Conservation (phyloP, 306 rosid genomes). For the Trifolium subterraneum region DNA sequence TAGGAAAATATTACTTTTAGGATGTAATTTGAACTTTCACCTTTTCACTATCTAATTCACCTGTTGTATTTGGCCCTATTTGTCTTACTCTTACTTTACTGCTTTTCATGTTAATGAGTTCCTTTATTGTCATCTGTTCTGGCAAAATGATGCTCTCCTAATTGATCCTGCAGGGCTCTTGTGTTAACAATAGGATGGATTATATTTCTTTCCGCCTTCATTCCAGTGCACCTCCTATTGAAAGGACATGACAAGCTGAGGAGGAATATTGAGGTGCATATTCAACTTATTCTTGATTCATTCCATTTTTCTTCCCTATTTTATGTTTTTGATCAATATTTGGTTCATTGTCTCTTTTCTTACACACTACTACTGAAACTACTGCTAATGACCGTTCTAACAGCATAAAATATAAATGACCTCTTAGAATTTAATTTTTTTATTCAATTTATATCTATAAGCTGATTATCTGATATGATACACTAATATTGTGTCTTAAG, state of each 20-base stretch:
- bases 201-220: conserved; percentile 84
- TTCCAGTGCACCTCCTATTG: conserved; percentile 77
- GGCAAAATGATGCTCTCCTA: conserved; percentile 31
- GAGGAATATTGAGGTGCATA: conserved; percentile 76
- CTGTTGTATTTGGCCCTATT: neutral
- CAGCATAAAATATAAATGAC: conserved; percentile 9
- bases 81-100: conserved; percentile 18
- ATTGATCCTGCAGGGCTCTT: conserved; percentile 71
- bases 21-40: conserved; percentile 25
- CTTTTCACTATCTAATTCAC: neutral
- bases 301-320: neutral
- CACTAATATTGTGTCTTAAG: conserved; percentile 8
- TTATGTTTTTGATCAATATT: conserved; percentile 15
- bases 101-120: conserved; percentile 27
- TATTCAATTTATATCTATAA: conserved; percentile 10
- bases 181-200: conserved; percentile 91
- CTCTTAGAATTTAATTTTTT: neutral
- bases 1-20: conserved; percentile 15
- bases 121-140: conserved; percentile 27
- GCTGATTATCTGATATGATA: neutral
- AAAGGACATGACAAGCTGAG: conserved; percentile 77
- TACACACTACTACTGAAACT: conserved; percentile 11
- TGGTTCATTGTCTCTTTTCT: conserved; percentile 14
- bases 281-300: conserved; percentile 42
- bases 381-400: conserved; percentile 19